phyloP scores from a whole-genome alignment of 139 green algal species.

The Raphidocelis subcapitata region DNA sequence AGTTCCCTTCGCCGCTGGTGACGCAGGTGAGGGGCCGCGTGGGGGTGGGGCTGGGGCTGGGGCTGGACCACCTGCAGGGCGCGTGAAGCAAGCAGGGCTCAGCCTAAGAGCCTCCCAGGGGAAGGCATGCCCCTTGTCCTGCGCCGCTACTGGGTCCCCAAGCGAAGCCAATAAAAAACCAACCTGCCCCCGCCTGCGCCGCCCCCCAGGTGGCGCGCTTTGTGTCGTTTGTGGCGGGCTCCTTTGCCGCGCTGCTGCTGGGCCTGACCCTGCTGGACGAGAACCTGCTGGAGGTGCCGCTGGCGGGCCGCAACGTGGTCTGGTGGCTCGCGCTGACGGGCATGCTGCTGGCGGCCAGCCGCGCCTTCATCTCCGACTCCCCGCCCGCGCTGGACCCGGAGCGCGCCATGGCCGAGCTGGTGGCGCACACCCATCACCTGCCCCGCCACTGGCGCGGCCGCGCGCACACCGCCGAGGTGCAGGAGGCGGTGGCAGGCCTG shows the following conservation, averaged over 20 bases:
- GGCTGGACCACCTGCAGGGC: too few species aligned
- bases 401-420: slow-evolving; percentile 75
- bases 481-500: slow-evolving; percentile 76
- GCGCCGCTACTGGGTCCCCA: too few species aligned
- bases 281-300: slow-evolving; percentile 72
- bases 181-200: too few species aligned
- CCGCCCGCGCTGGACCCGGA: slow-evolving; percentile 83
- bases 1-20: slow-evolving; percentile 85
- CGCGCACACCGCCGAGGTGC: slow-evolving; percentile 81
- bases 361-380: slow-evolving; percentile 56
- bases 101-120: too few species aligned
- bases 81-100: too few species aligned
- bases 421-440: slow-evolving; percentile 90
- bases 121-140: too few species aligned
- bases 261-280: slow-evolving; percentile 76
- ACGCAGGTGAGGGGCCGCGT: slow-evolving; percentile 41
- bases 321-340: slow-evolving; percentile 82
- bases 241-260: slow-evolving; percentile 87
- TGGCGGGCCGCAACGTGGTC: slow-evolving; percentile 72
- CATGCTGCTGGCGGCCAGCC: slow-evolving; percentile 66
- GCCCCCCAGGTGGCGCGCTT: slow-evolving; percentile 64
- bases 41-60: too few species aligned
- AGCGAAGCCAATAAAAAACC: too few species aligned
- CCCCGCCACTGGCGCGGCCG: slow-evolving; percentile 73
- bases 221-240: slow-evolving; percentile 81